Base-by-base conservation (phyloP, 306 rosid genomes). In the Malus fusca region DNA sequence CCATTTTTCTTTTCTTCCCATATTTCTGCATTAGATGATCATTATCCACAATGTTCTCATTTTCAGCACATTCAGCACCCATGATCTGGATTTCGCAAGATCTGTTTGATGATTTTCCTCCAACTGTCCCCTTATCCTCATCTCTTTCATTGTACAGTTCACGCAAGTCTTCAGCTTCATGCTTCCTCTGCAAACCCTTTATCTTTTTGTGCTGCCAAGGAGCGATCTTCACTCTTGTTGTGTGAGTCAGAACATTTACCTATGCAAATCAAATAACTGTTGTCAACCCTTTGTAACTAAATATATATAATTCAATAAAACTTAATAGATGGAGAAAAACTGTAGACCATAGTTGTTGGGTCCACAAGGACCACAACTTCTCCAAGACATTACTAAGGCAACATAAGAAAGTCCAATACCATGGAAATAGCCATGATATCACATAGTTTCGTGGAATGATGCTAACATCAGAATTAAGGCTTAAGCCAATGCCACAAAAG, bases 181-280 rank as follows among this genome's bases (percentile, higher is more conserved):
- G 60, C 68, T 66, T 23, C 35, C 73, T 81, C 75, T 71, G 84
- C 82, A 76, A 55, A 56, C 69, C 44, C 43, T 80, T 65, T 43
- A 88, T 86, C 25, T 14, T 30, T 44, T 78, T 35, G 12, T 60
- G 83, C 84, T 84, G 96, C 89, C 88, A 84, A 71, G 85, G 62
- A 44, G 43, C 56, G 60, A 84, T 83, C 55, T 84, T 83, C 76
- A 88, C 96, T 56, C n/a, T 68, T 68, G 77, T 73, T 76, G 84
- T 76, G 78, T 84, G 87, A 6, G 79, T 80, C 43, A 78, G 58
- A 81, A 78, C 83, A 72, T 85, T 85, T 53, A 85, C 85, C 83
- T 85, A 42, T 64, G 61, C 76, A 37, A 48, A 75, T 8, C 28
- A 15, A 56, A 35, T 43, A 79, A 33, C 23, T 43, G 22, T 58